Base-by-base conservation (phyloP, 257 asterid species). In the Parsonsia alboflavescens region DNA sequence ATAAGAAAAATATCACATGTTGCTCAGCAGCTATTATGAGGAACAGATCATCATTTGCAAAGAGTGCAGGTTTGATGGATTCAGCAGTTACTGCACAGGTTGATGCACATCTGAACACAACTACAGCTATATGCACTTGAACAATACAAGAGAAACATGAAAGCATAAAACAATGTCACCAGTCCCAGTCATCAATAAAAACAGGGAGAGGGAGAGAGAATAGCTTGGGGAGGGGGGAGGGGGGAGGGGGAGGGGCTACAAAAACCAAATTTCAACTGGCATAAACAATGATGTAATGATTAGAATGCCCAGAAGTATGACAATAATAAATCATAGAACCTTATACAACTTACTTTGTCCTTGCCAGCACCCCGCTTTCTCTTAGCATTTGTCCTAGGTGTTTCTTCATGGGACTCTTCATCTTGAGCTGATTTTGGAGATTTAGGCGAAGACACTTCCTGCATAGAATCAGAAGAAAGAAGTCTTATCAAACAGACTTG, bases 321-420 rank as follows among this genome's bases (percentile, higher is more conserved):
- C 2, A 3, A 10, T 7, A 11, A 44, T 21, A 39, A n/a, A 44
- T 44, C 72, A 21, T 26, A 41, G 26, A 12, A 44, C 4, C 10
- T 57, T 57, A 24, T 3, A 33, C 39, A 54, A 57, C 83, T 24
- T 82, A 90, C 98, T 75, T 89, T 86, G 56, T 82, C 90, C 72
- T 82, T 78, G 78, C 86, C 91, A 21, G 86, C 82, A 71, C 89
- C 71, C 58, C 80, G 87, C 80, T 92, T 88, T 83, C 96, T 86
- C 94, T 89, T 95, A 81, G 84, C 41, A 79, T 78, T 82, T 73
- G 21, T 77, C 81, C 65, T 82, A 36, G 84, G 81, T 67, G 83
- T 83, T 82, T 89, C 92, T 81, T 88, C 97, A 75, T 46, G 71
- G 74, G 69, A 79, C 70, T 41, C 83, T 70, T 86, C 88, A 73